Percentiles rank a stretch among this genome's conserved stretches.
Conservation (phyloP, 1,284 basidiomycete species). For the Naganishia sp. region DNA sequence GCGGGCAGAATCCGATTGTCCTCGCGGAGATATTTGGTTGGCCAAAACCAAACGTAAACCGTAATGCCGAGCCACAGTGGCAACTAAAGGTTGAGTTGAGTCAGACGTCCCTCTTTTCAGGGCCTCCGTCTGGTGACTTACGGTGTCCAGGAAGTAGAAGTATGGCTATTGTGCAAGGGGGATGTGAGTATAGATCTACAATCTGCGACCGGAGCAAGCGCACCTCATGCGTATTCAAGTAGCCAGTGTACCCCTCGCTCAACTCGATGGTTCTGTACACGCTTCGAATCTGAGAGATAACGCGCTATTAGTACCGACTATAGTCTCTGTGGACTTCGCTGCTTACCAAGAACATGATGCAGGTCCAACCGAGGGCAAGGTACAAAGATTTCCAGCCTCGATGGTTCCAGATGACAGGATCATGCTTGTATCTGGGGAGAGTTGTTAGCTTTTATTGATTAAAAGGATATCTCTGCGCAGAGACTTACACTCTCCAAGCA, state of each 20-base stretch:
- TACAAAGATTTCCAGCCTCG: constrained; percentile 65
- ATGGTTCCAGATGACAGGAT: constrained; percentile 59
- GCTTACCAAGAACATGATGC: constrained; percentile 64
- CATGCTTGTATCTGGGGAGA: constrained; percentile 45
- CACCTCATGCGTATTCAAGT: constrained; percentile 63
- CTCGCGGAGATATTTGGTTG: constrained; percentile 42
- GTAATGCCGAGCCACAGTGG: constrained; percentile 65
- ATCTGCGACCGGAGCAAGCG: not conserved
- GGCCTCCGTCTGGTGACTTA: constrained; percentile 28
- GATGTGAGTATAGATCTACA: not conserved
- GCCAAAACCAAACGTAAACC: constrained; percentile 49
- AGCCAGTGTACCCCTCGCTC: constrained; percentile 65
- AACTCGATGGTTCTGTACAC: constrained; percentile 68
- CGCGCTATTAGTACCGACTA: not conserved
- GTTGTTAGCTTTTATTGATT: not conserved
- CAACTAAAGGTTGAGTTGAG: constrained; percentile 41
- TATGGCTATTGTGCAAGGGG: constrained; percentile 40
- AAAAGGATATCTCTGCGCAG: not conserved
- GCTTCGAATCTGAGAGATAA: constrained; percentile 61
- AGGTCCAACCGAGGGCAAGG: constrained; percentile 62
- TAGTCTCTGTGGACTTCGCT: not conserved
- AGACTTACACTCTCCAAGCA: constrained; percentile 58
- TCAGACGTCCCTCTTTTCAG: not conserved
- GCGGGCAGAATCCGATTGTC: constrained; percentile 34
- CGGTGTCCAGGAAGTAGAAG: constrained; percentile 69